phyloP scores from a whole-genome alignment of 257 asterid species.

The Euphrasia confusa region DNA sequence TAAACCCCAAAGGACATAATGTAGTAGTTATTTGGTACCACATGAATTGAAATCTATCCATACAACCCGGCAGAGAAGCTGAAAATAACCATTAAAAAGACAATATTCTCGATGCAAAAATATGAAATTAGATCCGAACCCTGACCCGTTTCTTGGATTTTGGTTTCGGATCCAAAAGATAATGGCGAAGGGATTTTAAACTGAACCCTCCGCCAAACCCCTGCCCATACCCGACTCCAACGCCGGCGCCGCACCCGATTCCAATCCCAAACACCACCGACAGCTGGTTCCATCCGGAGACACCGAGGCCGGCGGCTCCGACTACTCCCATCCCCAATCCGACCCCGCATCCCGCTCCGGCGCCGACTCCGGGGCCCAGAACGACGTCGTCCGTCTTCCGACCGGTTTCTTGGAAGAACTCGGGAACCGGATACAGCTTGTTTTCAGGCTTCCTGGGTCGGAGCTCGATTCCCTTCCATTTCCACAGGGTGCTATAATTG shows the following conservation, averaged over 20 bases:
- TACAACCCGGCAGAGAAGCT: background rate
- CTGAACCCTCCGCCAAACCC: slow-evolving; percentile 64
- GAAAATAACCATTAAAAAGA: background rate
- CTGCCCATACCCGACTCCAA: slow-evolving; percentile 75
- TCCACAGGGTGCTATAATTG: slow-evolving; percentile 40
- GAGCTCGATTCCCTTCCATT: slow-evolving; percentile 45
- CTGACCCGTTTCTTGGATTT: slow-evolving; percentile 39
- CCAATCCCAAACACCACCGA: slow-evolving; percentile 60
- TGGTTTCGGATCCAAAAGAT: slow-evolving; percentile 27
- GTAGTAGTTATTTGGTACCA: no score
- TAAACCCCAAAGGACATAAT: no score
- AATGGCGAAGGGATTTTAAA: slow-evolving; percentile 41
- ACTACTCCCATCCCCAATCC: slow-evolving; percentile 70
- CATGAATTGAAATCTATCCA: background rate
- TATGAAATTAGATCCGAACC: slow-evolving; percentile 23
- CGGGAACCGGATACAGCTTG: slow-evolving; percentile 40
- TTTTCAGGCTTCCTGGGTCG: slow-evolving; percentile 27
- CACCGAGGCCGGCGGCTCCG: slow-evolving; percentile 59
- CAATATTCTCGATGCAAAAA: background rate
- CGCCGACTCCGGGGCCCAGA: slow-evolving; percentile 75
- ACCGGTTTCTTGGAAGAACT: slow-evolving; percentile 43
- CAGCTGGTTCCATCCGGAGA: slow-evolving; percentile 55
- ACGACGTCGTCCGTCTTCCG: slow-evolving; percentile 37
- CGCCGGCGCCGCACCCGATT: slow-evolving; percentile 74
- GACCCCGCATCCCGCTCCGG: slow-evolving; percentile 73